Evolutionary conservation across 116 monocot genomes (phyloP).

Genomic region (Iris pallida): DNA sequence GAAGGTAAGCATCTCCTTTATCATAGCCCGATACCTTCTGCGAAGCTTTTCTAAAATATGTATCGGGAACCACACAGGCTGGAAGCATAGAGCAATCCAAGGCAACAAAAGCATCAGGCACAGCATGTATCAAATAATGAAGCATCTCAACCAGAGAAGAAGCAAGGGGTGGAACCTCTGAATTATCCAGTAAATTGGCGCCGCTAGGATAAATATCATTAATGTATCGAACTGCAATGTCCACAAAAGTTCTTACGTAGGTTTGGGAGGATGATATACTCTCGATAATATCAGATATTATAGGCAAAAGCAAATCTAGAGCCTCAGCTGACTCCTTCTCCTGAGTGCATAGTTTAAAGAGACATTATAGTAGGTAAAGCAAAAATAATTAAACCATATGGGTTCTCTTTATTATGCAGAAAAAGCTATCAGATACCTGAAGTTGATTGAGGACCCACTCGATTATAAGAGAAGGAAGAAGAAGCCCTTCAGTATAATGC

Average conservation of each 20-base stretch:
- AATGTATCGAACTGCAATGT: conserved; percentile 53
- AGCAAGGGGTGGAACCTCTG: conserved; percentile 35
- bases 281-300: conserved; percentile 59
- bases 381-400: background rate
- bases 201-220: conserved; percentile 35
- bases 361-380: background rate
- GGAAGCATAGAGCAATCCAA: conserved; percentile 86
- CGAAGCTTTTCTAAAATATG: conserved; percentile 18
- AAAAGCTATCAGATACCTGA: conserved; percentile 53
- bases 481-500: conserved; percentile 80
- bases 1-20: conserved; percentile 41
- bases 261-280: conserved; percentile 70
- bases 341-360: conserved; percentile 26
- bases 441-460: conserved; percentile 80
- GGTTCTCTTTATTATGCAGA: background rate
- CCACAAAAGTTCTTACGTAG: conserved; percentile 71
- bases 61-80: conserved; percentile 57
- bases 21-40: conserved; percentile 14
- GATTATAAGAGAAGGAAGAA: conserved; percentile 68
- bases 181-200: conserved; percentile 22
- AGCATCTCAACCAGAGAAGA: conserved; percentile 62
- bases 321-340: conserved; percentile 73
- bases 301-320: conserved; percentile 82
- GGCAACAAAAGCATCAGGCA: conserved; percentile 85
- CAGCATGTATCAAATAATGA: conserved; percentile 66